These are phyloP conservation scores for Diaporthe humulicola DNA, from an alignment of 2,329 filamentous ascomycete genomes.

Conservation along the genomic window DNA sequence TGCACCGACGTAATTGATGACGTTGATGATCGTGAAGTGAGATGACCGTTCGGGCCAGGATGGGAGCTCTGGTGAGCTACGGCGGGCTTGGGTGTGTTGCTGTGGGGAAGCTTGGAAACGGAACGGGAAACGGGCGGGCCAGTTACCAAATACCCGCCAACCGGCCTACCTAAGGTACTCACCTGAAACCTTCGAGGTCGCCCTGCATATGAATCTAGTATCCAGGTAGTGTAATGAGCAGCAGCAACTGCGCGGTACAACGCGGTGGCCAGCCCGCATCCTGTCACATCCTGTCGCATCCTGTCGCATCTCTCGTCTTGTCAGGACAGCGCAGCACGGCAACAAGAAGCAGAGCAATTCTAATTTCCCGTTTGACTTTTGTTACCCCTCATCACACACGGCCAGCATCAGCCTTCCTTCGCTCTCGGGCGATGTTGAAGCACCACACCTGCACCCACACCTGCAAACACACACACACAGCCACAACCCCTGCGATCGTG, in stretches of 20 bases:
- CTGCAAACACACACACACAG: background rate
- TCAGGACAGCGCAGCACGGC: background rate
- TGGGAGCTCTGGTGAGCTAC: background rate
- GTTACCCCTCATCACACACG: conserved; percentile 8
- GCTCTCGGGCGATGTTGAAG: too few relatives aligned
- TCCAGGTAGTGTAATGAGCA: too few relatives aligned
- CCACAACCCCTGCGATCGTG: conserved; percentile 21
- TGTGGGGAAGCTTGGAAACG: background rate
- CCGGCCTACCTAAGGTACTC: too few relatives aligned
- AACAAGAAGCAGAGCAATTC: background rate
- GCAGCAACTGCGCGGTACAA: background rate
- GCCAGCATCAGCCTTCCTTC: too few relatives aligned
- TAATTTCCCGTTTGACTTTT: conserved; percentile 22
- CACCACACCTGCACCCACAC: too few relatives aligned
- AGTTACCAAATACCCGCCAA: too few relatives aligned
- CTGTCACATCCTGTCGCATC: background rate
- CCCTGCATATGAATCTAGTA: conserved; percentile 14
- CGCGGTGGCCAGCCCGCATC: background rate
- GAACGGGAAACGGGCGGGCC: background rate
- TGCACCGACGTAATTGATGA: conserved; percentile 40
- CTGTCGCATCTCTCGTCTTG: background rate
- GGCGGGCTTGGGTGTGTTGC: background rate
- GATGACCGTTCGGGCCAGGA: conserved; percentile 30
- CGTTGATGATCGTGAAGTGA: conserved; percentile 39
- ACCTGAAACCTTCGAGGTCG: conserved; percentile 25